These are phyloP conservation scores for Chaetomium olivaceum DNA, from an alignment of 2,329 filamentous ascomycete genomes.

Conservation along the genomic window DNA sequence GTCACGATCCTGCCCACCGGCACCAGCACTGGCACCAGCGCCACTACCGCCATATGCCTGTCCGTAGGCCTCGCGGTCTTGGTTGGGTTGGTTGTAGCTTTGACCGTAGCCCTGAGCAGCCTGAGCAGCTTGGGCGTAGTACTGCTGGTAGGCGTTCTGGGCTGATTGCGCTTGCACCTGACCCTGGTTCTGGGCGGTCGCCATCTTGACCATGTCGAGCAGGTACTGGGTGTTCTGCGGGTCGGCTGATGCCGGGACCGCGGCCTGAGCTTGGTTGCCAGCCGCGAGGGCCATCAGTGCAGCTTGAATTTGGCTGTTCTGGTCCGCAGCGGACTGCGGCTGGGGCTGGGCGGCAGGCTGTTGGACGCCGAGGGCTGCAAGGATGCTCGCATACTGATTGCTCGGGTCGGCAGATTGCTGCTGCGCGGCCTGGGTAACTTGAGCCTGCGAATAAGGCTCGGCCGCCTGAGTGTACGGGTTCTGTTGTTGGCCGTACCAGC, in stretches of 20 bases:
- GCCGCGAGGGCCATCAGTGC: slow-evolving; percentile 26
- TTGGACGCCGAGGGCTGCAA: slow-evolving; percentile 28
- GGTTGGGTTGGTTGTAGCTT: slow-evolving; percentile 28
- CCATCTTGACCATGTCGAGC: slow-evolving; percentile 27
- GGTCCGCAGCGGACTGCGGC: slow-evolving; percentile 12
- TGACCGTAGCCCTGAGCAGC: slow-evolving; percentile 29
- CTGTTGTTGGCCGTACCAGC: slow-evolving; percentile 36
- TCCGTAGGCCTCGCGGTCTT: slow-evolving; percentile 20
- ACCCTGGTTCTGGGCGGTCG: slow-evolving; percentile 13
- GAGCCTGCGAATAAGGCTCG: slow-evolving; percentile 42
- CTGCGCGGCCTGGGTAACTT: slow-evolving; percentile 17
- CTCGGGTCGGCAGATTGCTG: slow-evolving; percentile 28
- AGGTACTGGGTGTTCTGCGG: slow-evolving; percentile 29
- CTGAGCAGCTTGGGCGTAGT: slow-evolving; percentile 25
- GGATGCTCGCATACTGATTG: slow-evolving; percentile 27
- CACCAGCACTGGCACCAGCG: no score
- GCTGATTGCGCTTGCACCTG: slow-evolving; percentile 11
- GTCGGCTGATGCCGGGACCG: slow-evolving; percentile 6
- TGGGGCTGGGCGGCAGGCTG: slow-evolving; percentile 23
- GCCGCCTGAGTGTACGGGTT: slow-evolving; percentile 25
- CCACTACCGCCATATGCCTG: slow-evolving; percentile 20
- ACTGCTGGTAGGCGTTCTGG: slow-evolving; percentile 13
- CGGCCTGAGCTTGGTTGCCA: slow-evolving; percentile 10
- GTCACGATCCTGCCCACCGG: slow-evolving; percentile 15
- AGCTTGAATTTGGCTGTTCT: slow-evolving; percentile 27